Evolutionary conservation across 2,329 filamentous ascomycete species (phyloP).

Genomic region (Cladophialophora yegresii): DNA sequence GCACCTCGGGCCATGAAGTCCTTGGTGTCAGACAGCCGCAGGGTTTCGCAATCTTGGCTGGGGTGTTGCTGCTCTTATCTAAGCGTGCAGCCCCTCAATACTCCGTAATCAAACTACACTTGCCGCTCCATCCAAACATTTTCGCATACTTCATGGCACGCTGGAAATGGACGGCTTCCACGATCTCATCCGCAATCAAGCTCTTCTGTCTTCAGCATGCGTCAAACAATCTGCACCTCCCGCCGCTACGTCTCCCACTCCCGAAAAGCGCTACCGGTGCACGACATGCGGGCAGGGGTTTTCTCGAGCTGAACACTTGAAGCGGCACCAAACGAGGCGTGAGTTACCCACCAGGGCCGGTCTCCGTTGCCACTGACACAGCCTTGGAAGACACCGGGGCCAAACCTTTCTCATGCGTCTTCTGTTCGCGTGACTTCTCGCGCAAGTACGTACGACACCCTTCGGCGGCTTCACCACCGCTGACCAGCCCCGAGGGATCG

Average conservation of each 20-base stretch:
- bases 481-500: slow-evolving; percentile 45
- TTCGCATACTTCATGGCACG: background rate
- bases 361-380: background rate
- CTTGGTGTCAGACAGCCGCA: background rate
- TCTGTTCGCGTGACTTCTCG: slow-evolving; percentile 50
- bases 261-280: slow-evolving; percentile 49
- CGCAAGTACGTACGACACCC: slow-evolving; percentile 39
- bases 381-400: slow-evolving; percentile 48
- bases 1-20: background rate
- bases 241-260: slow-evolving; percentile 22
- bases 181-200: slow-evolving; percentile 29
- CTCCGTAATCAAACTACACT: background rate
- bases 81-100: slow-evolving; percentile 3
- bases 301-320: slow-evolving; percentile 53
- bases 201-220: slow-evolving; percentile 29
- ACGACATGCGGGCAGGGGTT: slow-evolving; percentile 48
- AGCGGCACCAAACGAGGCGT: slow-evolving; percentile 52
- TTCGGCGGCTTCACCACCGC: background rate
- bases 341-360: slow-evolving; percentile 35
- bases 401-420: slow-evolving; percentile 52
- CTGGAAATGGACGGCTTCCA: slow-evolving; percentile 28
- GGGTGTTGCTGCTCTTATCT: slow-evolving; percentile 5
- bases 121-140: background rate
- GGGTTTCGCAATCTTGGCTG: background rate
- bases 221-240: slow-evolving; percentile 12